These are phyloP conservation scores for Termitomyces sp. DNA, from an alignment of 768 basidiomycete genomes.

Conservation along the genomic window DNA sequence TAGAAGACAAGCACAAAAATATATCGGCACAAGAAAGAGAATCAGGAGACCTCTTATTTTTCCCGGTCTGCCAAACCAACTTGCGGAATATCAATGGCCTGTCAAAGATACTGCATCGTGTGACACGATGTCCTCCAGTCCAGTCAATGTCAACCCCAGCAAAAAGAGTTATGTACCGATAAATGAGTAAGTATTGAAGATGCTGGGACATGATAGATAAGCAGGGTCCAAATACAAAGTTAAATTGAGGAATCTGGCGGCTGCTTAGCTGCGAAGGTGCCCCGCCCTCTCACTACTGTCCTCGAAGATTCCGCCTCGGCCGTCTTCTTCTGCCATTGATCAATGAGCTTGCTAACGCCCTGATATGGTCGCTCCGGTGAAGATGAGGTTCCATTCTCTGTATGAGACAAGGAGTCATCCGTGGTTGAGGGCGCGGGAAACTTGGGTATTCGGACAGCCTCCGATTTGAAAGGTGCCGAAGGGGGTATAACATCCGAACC, in stretches of 20 bases:
- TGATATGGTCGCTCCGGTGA: conserved; percentile 79
- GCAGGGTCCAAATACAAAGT: background rate
- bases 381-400: conserved; percentile 42
- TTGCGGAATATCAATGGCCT: background rate
- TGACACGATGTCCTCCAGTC: background rate
- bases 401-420: conserved; percentile 16
- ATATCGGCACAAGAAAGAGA: too few species aligned
- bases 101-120: background rate
- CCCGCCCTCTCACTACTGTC: conserved; percentile 28
- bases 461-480: conserved; percentile 30
- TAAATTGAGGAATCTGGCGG: conserved; percentile 23
- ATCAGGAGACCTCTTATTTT: too few species aligned
- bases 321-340: conserved; percentile 85
- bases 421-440: conserved; percentile 21
- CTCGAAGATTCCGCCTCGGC: conserved; percentile 51
- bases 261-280: conserved; percentile 39
- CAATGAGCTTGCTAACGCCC: conserved; percentile 82
- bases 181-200: background rate
- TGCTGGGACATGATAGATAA: conserved; percentile 1
- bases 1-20: too few species aligned
- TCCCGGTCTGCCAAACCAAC: background rate
- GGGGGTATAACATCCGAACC: conserved; percentile 23
- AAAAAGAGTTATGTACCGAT: background rate
- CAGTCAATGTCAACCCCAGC: background rate
- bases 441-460: conserved; percentile 15